Percentiles rank a stretch among this genome's conserved stretches.
These are phyloP conservation scores for Cutaneotrichosporon sp. DNA, from an alignment of 1,284 basidiomycete genomes.

Conservation along the genomic window DNA sequence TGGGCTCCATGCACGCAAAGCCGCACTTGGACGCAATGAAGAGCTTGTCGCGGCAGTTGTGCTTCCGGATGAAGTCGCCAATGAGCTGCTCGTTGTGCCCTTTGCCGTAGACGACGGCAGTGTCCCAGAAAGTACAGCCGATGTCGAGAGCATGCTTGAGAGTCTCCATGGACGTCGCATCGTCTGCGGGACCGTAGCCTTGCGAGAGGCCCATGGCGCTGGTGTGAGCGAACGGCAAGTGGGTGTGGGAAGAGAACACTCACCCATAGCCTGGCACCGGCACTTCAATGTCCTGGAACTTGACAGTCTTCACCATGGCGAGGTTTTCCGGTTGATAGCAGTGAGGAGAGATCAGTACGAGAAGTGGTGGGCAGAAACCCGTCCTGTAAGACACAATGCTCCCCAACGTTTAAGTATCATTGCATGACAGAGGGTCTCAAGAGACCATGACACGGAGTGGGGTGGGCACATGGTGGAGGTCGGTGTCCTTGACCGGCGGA, in stretches of 20 bases:
- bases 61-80: conserved; percentile 39
- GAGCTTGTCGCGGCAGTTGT: conserved; percentile 39
- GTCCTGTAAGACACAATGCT: no score
- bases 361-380: not conserved
- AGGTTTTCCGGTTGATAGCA: no score
- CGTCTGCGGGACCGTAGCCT: conserved; percentile 25
- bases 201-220: conserved; percentile 29
- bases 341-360: not conserved
- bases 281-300: conserved; percentile 31
- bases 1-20: conserved; percentile 14
- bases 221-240: conserved; percentile 5
- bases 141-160: conserved; percentile 35
- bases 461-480: not conserved
- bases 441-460: not conserved
- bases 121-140: conserved; percentile 45
- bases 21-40: conserved; percentile 50
- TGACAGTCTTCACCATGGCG: conserved; percentile 14
- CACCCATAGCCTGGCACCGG: conserved; percentile 35
- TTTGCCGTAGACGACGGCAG: conserved; percentile 34
- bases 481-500: not conserved
- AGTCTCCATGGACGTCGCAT: conserved; percentile 23
- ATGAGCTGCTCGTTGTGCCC: conserved; percentile 48
- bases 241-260: conserved; percentile 6
- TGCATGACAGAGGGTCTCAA: no score
- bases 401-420: no score